A percentile compares a stretch with the other conserved stretches of the same genome.
Conservation (phyloP, 768 basidiomycete species). For the Pleurotus djamor region DNA sequence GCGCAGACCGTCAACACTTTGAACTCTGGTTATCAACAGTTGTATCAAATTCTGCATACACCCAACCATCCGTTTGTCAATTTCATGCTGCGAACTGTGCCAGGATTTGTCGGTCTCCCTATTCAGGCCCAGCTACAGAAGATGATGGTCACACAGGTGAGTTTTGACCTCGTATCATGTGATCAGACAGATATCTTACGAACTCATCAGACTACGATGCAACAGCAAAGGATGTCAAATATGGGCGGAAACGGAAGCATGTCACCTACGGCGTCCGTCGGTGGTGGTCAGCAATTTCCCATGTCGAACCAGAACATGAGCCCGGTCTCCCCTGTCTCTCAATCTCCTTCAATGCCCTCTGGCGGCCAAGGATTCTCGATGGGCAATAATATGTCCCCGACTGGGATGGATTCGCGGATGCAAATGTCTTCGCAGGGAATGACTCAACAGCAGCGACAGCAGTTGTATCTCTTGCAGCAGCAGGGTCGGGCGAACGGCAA, state of each 20-base stretch:
- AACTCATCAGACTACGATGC: slow-evolving; percentile 3
- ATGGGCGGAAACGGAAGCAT: slow-evolving; percentile 2
- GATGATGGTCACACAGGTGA: slow-evolving; percentile 51
- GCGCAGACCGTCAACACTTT: slow-evolving; percentile 10
- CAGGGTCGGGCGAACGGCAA: slow-evolving; percentile 19
- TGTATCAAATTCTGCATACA: slow-evolving; percentile 47
- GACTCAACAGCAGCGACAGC: slow-evolving; percentile 39
- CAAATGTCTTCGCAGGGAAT: slow-evolving; percentile 24
- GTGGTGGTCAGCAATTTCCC: slow-evolving; percentile 7
- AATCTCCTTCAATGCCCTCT: slow-evolving; percentile 8
- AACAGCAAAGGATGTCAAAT: slow-evolving; percentile 16
- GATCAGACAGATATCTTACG: too few relatives aligned
- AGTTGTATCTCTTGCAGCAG: slow-evolving; percentile 37
- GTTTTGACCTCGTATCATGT: slow-evolving; percentile 10
- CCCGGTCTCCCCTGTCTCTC: slow-evolving; percentile 18
- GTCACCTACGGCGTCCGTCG: neutral
- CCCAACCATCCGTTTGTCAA: slow-evolving; percentile 58
- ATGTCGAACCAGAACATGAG: slow-evolving; percentile 13
- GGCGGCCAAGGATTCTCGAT: slow-evolving; percentile 18
- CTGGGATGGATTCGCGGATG: slow-evolving; percentile 31
- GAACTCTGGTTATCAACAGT: slow-evolving; percentile 37
- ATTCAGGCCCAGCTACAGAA: slow-evolving; percentile 58
- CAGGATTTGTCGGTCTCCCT: slow-evolving; percentile 52
- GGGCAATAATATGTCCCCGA: slow-evolving; percentile 14
- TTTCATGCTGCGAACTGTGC: slow-evolving; percentile 48